phyloP scores from a whole-genome alignment of 306 rosid species.

The Argentina anserina region DNA sequence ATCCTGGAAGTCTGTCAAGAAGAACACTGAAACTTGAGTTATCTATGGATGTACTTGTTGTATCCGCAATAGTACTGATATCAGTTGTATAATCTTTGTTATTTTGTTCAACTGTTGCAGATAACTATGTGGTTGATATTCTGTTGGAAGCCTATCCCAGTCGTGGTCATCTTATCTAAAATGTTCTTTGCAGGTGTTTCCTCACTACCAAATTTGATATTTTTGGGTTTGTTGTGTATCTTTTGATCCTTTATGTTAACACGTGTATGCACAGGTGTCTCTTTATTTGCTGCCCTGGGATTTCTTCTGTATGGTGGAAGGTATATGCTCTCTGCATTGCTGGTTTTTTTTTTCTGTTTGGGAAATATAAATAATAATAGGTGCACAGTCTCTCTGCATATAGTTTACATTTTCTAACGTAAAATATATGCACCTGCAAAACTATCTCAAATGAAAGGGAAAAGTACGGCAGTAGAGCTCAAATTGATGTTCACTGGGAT shows the following conservation, averaged over 20 bases:
- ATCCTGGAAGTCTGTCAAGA: not conserved
- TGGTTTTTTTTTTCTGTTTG: not conserved
- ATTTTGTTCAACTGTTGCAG: conserved; percentile 36
- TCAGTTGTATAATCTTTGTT: conserved; percentile 10
- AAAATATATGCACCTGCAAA: conserved; percentile 11
- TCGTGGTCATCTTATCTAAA: conserved; percentile 61
- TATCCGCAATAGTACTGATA: not conserved
- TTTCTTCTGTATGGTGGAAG: conserved; percentile 99
- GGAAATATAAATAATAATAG: not conserved
- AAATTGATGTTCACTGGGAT: not conserved
- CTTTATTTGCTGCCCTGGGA: conserved; percentile 94
- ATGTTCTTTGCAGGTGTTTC: conserved; percentile 85
- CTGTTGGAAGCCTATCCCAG: conserved; percentile 82
- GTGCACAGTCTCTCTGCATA: not conserved
- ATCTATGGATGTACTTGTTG: conserved; percentile 2
- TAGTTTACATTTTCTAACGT: not conserved
- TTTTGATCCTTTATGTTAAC: conserved; percentile 23
- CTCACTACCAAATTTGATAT: conserved; percentile 6
- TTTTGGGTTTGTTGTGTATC: not conserved
- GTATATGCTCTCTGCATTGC: conserved; percentile 38
- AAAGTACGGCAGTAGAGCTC: not conserved
- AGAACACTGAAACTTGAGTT: not conserved
- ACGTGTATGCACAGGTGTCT: conserved; percentile 59
- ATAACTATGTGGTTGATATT: conserved; percentile 78
- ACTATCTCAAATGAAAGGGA: conserved; percentile 15